Percentiles rank a stretch among this genome's conserved stretches.
Conservation (phyloP, 2,329 filamentous ascomycete genomes). For the Aspergillus tubingensis region DNA sequence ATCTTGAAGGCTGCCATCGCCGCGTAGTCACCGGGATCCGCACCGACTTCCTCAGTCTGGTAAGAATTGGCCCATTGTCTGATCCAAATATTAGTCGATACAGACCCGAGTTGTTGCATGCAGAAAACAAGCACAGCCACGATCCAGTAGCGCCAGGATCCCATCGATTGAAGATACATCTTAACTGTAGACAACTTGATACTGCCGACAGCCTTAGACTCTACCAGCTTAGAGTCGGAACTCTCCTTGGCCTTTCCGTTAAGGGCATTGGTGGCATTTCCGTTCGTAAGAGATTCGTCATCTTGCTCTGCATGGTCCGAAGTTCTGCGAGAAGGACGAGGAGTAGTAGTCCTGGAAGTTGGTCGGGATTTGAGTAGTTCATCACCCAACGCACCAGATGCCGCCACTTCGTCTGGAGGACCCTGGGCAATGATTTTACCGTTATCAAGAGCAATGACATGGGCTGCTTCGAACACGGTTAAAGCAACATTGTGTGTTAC, state of each 20-base stretch:
- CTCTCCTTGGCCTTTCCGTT: slow-evolving; percentile 47
- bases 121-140: slow-evolving; percentile 73
- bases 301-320: slow-evolving; percentile 71
- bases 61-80: slow-evolving; percentile 94
- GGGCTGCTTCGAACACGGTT: slow-evolving; percentile 76
- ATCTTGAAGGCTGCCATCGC: slow-evolving; percentile 41
- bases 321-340: slow-evolving; percentile 73
- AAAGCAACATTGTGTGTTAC: slow-evolving; percentile 95
- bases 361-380: slow-evolving; percentile 76
- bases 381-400: slow-evolving; percentile 85
- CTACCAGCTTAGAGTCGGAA: slow-evolving; percentile 55
- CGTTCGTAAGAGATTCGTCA: slow-evolving; percentile 54
- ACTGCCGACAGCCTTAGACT: slow-evolving; percentile 79
- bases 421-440: slow-evolving; percentile 78
- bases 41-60: slow-evolving; percentile 47
- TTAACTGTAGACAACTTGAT: slow-evolving; percentile 85
- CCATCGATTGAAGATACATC: slow-evolving; percentile 88
- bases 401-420: slow-evolving; percentile 73
- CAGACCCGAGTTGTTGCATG: slow-evolving; percentile 78
- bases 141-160: slow-evolving; percentile 94
- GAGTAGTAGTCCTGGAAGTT: slow-evolving; percentile 69
- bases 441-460: slow-evolving; percentile 84
- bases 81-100: slow-evolving; percentile 93
- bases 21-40: slow-evolving; percentile 44
- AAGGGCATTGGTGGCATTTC: slow-evolving; percentile 38